Evolutionary conservation across 2,329 filamentous ascomycete genomes (phyloP).

Genomic region (Endothia cerciana): DNA sequence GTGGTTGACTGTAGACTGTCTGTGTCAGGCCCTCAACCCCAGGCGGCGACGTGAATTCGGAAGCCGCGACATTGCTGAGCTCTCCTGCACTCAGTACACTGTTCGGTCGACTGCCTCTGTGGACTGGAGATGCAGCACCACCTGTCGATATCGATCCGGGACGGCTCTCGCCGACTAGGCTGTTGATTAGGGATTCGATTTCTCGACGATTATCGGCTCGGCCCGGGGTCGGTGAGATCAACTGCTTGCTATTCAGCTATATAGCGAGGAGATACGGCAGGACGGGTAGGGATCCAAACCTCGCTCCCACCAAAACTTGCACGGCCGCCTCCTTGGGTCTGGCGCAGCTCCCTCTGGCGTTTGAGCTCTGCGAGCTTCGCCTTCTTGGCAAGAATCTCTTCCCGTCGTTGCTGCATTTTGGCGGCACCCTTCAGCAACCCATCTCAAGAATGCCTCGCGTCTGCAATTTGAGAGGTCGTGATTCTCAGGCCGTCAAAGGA

Average conservation of each 20-base stretch:
- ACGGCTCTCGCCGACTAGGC: conserved; percentile 78
- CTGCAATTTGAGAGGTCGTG: not conserved
- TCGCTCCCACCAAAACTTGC: conserved; percentile 72
- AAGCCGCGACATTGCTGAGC: conserved; percentile 71
- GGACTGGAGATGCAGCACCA: conserved; percentile 67
- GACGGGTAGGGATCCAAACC: conserved; percentile 53
- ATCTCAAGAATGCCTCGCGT: conserved; percentile 45
- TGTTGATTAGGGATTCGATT: conserved; percentile 84
- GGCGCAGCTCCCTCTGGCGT: conserved; percentile 82
- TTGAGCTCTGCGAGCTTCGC: conserved; percentile 97
- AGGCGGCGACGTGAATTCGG: conserved; percentile 58
- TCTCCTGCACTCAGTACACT: conserved; percentile 84
- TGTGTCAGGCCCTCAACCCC: conserved; percentile 41
- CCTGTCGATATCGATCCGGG: conserved; percentile 69
- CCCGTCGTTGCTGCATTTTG: conserved; percentile 78
- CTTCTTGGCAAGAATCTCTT: conserved; percentile 96
- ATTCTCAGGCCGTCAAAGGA: not conserved
- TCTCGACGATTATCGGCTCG: conserved; percentile 72
- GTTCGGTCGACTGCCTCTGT: conserved; percentile 76
- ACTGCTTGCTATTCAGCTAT: conserved; percentile 44
- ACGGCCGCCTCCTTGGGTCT: conserved; percentile 72
- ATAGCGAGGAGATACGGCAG: conserved; percentile 22
- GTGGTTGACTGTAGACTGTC: conserved; percentile 50
- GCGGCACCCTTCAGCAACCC: conserved; percentile 45
- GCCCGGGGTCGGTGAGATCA: conserved; percentile 71